Evolutionary conservation across 345 rosid genomes (phyloP).

Genomic region (Carallia pectinifolia): DNA sequence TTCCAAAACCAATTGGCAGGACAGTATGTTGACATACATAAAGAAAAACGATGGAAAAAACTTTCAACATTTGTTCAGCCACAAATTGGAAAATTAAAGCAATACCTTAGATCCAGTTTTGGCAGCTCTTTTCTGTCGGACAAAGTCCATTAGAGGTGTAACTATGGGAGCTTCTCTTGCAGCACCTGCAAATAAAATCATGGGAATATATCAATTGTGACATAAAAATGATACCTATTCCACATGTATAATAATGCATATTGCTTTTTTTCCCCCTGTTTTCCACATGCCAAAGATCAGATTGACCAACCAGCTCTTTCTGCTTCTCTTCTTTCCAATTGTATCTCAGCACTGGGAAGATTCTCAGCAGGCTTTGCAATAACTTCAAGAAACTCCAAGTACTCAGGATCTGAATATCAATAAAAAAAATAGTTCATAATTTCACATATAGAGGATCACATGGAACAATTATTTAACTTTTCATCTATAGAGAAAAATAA

Average conservation of each 20-base stretch:
- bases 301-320: constrained; percentile 58
- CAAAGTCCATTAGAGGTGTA: constrained; percentile 82
- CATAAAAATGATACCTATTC: background rate
- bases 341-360: constrained; percentile 76
- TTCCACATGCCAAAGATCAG: background rate
- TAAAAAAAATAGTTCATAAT: constrained; percentile 13
- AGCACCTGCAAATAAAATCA: constrained; percentile 31
- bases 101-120: constrained; percentile 55
- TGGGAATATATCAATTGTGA: background rate
- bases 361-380: constrained; percentile 73
- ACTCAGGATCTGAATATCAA: constrained; percentile 61
- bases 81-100: constrained; percentile 1
- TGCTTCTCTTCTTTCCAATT: constrained; percentile 66
- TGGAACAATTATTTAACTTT: background rate
- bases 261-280: background rate
- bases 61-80: background rate
- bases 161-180: constrained; percentile 48
- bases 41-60: background rate
- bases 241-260: background rate
- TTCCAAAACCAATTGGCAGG: background rate
- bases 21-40: background rate
- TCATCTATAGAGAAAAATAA: background rate
- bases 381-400: constrained; percentile 70
- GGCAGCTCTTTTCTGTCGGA: constrained; percentile 70
- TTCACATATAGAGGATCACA: constrained; percentile 9